Evolutionary conservation across 192 early-diverging fungal species (phyloP).

Genomic region (Geranomyces variabilis): DNA sequence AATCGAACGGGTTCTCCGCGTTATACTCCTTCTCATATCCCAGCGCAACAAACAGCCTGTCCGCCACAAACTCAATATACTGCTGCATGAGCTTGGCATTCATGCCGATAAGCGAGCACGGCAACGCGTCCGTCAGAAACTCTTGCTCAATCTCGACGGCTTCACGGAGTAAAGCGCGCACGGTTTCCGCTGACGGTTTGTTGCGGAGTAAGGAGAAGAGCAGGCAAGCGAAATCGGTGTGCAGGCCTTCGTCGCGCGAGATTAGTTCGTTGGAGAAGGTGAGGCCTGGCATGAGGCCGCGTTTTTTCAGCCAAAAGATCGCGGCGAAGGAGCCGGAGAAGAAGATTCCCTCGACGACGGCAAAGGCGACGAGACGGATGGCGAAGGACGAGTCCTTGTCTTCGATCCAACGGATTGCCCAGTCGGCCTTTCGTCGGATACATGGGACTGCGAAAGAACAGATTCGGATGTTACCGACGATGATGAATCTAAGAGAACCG

Average conservation of each 20-base stretch:
- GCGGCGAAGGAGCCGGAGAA: slow-evolving; percentile 97
- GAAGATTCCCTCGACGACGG: slow-evolving; percentile 98
- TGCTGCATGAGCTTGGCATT: slow-evolving; percentile 90
- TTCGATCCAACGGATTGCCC: slow-evolving; percentile 93
- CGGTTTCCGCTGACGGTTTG: slow-evolving; percentile 68
- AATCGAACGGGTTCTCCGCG: slow-evolving; percentile 93
- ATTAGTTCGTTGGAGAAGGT: slow-evolving; percentile 99
- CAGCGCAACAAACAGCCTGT: slow-evolving; percentile 87
- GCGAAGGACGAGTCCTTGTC: slow-evolving; percentile 82
- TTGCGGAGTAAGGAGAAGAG: slow-evolving; percentile 81
- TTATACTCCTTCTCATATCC: slow-evolving; percentile 86
- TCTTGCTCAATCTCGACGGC: slow-evolving; percentile 95
- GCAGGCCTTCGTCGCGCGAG: slow-evolving; percentile 95
- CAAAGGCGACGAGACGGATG: slow-evolving; percentile 92
- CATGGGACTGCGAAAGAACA: slow-evolving; percentile 77
- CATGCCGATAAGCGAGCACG: slow-evolving; percentile 95
- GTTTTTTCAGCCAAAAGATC: slow-evolving; percentile 99
- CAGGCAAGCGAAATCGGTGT: slow-evolving; percentile 96
- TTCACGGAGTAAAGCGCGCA: slow-evolving; percentile 75
- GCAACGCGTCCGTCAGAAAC: slow-evolving; percentile 92
- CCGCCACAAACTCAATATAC: slow-evolving; percentile 99
- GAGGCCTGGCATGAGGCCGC: slow-evolving; percentile 95
- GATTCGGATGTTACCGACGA: no score
- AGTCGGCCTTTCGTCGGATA: slow-evolving; percentile 94
- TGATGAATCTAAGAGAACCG: no score